Evolutionary conservation across 164 flowering plant genomes (phyloP).

Genomic region (Aristolochia californica): DNA sequence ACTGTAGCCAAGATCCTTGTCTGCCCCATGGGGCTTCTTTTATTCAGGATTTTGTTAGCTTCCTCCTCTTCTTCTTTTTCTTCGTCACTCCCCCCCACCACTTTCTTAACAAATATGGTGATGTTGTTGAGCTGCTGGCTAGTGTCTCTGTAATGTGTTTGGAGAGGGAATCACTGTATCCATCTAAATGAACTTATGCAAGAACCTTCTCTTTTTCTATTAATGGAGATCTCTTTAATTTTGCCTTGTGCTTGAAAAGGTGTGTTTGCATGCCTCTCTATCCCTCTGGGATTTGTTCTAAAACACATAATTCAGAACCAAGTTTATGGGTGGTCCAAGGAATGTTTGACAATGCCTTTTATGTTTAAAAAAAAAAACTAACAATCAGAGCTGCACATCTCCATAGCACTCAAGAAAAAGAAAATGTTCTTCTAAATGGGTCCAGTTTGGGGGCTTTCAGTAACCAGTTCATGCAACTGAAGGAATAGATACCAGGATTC

Average conservation of each 20-base stretch:
- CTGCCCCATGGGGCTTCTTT: constrained; percentile 15
- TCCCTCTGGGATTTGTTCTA: constrained; percentile 12
- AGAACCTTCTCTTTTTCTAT: constrained; percentile 10
- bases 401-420: constrained; percentile 6
- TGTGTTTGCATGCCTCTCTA: constrained; percentile 7
- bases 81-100: background rate
- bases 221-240: constrained; percentile 8
- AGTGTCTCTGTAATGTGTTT: constrained; percentile 17
- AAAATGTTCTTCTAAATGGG: background rate
- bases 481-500: constrained; percentile 14
- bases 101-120: constrained; percentile 17
- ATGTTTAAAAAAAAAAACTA: constrained; percentile 2
- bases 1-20: constrained; percentile 17
- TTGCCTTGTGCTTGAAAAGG: background rate
- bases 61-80: background rate
- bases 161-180: constrained; percentile 16
- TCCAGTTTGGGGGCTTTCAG: constrained; percentile 7
- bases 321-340: constrained; percentile 21
- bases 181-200: constrained; percentile 11
- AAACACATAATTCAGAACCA: constrained; percentile 5
- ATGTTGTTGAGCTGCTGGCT: constrained; percentile 9
- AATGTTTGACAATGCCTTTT: constrained; percentile 16
- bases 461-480: constrained; percentile 13
- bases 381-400: constrained; percentile 7
- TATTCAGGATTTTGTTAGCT: constrained; percentile 24